Evolutionary conservation across 75 land plant species (phyloP).

Genomic region (Selaginella moellendorffii): DNA sequence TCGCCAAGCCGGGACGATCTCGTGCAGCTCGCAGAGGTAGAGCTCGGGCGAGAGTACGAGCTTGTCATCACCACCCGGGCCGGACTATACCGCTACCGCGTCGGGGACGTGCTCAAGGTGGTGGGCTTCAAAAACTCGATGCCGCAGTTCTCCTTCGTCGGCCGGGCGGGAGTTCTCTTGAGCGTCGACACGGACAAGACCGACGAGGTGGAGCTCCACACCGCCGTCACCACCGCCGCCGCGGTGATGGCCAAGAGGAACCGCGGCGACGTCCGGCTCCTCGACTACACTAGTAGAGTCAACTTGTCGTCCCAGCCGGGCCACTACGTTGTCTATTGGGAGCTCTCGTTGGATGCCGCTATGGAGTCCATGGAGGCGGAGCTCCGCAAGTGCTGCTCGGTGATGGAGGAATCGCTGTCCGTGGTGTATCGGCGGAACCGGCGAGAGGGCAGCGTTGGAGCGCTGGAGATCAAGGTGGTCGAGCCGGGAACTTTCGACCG

Average conservation of each 20-base stretch:
- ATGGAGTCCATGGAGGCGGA: background rate
- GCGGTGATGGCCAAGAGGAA: background rate
- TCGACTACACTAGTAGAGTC: background rate
- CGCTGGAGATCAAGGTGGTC: background rate
- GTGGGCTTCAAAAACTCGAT: background rate
- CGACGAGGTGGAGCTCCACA: constrained; percentile 5
- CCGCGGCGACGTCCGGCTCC: background rate
- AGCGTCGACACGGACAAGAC: constrained; percentile 6
- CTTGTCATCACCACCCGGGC: constrained; percentile 1
- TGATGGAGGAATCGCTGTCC: background rate
- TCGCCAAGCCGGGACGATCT: background rate
- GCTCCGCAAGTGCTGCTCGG: background rate
- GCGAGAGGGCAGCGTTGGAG: background rate
- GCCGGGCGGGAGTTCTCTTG: background rate
- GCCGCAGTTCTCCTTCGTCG: background rate
- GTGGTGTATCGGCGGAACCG: background rate
- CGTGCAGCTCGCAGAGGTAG: background rate
- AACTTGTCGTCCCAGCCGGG: background rate
- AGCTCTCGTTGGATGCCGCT: background rate
- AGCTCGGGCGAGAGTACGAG: constrained; percentile 6
- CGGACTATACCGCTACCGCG: background rate
- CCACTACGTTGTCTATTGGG: constrained; percentile 9
- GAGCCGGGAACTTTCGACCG: background rate
- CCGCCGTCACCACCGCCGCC: background rate
- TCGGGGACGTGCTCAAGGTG: constrained; percentile 3